phyloP scores from a whole-genome alignment of 345 rosid species.

The Lumnitzera littorea region DNA sequence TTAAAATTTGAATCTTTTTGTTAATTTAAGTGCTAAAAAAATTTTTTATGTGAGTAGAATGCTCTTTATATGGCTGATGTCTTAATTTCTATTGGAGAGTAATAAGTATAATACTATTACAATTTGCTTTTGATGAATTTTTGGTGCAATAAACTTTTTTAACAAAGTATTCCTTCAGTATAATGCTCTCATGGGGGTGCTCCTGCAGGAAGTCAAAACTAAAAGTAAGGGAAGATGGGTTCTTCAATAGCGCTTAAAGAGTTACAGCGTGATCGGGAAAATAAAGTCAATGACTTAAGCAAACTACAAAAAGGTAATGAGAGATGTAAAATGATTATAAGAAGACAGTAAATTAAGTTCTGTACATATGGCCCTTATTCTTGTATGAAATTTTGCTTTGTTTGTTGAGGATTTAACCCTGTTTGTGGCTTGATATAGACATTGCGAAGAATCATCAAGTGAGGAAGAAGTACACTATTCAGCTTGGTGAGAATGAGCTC shows the following conservation, averaged over 20 bases:
- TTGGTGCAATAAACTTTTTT: too few species aligned
- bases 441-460: slow-evolving; percentile 85
- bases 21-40: too few species aligned
- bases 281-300: slow-evolving; percentile 72
- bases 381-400: neutral
- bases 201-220: too few species aligned
- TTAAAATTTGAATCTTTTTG: too few species aligned
- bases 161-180: too few species aligned
- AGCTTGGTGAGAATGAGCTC: slow-evolving; percentile 95
- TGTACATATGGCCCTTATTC: neutral
- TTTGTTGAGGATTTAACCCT: neutral
- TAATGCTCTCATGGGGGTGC: too few species aligned
- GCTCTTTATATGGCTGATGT: too few species aligned
- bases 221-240: slow-evolving; percentile 31
- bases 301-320: slow-evolving; percentile 70
- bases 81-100: too few species aligned
- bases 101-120: too few species aligned
- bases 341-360: too few species aligned
- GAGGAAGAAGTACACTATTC: slow-evolving; percentile 88
- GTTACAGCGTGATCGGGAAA: slow-evolving; percentile 74
- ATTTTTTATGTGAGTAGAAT: too few species aligned
- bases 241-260: slow-evolving; percentile 65
- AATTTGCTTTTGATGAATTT: too few species aligned
- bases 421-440: slow-evolving; percentile 27
- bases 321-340: neutral